These are phyloP conservation scores for Clonostachys solani DNA, from an alignment of 2,329 filamentous ascomycete species.

Conservation along the genomic window DNA sequence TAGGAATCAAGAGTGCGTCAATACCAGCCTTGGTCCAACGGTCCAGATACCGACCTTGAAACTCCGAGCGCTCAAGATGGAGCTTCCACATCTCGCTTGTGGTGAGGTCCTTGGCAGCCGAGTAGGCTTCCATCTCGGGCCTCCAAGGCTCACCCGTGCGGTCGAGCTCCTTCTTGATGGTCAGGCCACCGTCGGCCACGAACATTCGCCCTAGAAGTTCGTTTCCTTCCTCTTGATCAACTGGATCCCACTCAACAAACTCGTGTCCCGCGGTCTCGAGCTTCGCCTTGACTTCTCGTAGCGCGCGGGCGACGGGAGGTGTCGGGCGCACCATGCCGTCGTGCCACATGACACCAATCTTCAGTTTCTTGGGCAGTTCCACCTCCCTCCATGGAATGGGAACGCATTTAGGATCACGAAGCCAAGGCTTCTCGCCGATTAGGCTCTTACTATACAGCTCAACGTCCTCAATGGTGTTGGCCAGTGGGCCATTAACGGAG, in stretches of 20 bases:
- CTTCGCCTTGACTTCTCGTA: constrained; percentile 15
- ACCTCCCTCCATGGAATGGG: constrained; percentile 51
- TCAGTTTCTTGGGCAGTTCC: constrained; percentile 33
- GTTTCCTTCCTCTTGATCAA: constrained; percentile 29
- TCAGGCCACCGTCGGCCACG: constrained; percentile 37
- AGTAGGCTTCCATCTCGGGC: constrained; percentile 5
- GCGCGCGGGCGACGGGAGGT: constrained; percentile 11
- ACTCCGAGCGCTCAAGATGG: constrained; percentile 36
- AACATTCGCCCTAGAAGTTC: constrained; percentile 39
- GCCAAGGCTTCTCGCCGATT: constrained; percentile 50
- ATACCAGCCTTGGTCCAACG: constrained; percentile 29
- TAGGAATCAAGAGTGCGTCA: constrained; percentile 49
- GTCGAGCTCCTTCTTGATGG: constrained; percentile 14
- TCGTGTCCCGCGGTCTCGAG: constrained; percentile 18
- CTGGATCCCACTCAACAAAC: constrained; percentile 20
- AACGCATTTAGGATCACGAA: constrained; percentile 48
- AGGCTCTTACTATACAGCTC: constrained; percentile 48
- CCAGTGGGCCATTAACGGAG: neutral
- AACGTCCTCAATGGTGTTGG: constrained; percentile 15
- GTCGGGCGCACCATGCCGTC: constrained; percentile 46
- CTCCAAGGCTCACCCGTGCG: constrained; percentile 18
- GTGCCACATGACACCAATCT: constrained; percentile 59
- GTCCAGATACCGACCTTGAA: constrained; percentile 25
- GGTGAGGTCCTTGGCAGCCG: constrained; percentile 31
- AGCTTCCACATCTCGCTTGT: constrained; percentile 40